Base-by-base conservation (phyloP, 2,329 filamentous ascomycete genomes). In the Pseudogymnoascus sp. region DNA sequence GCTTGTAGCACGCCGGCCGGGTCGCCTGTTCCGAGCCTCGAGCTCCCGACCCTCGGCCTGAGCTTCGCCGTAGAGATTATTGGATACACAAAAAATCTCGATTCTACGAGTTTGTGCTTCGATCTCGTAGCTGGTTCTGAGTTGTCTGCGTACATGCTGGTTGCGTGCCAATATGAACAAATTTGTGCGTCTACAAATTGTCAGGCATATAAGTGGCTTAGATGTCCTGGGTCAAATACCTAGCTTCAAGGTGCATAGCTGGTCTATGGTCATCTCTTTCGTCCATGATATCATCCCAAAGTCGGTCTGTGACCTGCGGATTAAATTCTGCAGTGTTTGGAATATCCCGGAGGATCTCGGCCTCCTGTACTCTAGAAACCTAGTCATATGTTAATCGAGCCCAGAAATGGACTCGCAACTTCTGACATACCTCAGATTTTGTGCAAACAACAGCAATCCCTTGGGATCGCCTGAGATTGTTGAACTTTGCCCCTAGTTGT, bases 381-480 rank as follows among this genome's bases (percentile, higher is more conserved):
- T 65, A 29, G 10, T 31, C 10, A 26, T 60, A 42, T 64, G 23
- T 60, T 23, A 23, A 29, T 11, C 29, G 29, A 60, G 35, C 17
- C 42, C 23, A 31, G 7, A n/a, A 15, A 29, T 15, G 33, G 19
- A 44, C 21, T 29, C 23, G 15, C 17, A 61, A 23, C 42, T 21
- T 29, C 38, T 11, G 3, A 38, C 56, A 44, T 35, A 66, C 63
- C 61, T 66, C 65, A 11, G 65, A 65, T 60, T 65, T 66, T 4
- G 65, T 66, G 38, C 65, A 66, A 46, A 66, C 62, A 19, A 66
- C 65, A 7, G 61, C 35, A 19, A 65, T 59, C 17, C 64, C 63
- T 37, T 66, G 65, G 33, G 59, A 63, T 56, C 62, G 59, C 40
- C 44, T 65, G 7, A 66, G 63, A 10, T 33, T 62, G 31, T 56